These are phyloP conservation scores for Penicillium aurantiogriseum DNA, from an alignment of 2,329 filamentous ascomycete species.

Conservation along the genomic window DNA sequence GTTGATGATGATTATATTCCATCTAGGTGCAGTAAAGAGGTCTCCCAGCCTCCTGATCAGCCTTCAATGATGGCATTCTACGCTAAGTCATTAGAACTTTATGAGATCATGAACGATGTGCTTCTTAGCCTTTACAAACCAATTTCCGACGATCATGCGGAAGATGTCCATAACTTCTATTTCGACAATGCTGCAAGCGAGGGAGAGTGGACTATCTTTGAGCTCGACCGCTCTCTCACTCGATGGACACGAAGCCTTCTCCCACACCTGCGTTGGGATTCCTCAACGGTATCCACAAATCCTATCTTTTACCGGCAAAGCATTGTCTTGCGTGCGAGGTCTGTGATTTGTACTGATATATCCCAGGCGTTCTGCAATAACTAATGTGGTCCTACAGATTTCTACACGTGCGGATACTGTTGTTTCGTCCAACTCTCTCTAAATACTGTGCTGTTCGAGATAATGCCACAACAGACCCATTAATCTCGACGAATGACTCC, in stretches of 20 bases:
- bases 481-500: constrained; percentile 26
- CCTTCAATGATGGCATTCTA: constrained; percentile 36
- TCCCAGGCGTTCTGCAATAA: not conserved
- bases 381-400: constrained; percentile 21
- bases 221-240: constrained; percentile 33
- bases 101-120: constrained; percentile 38
- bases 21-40: constrained; percentile 12
- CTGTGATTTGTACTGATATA: not conserved
- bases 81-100: constrained; percentile 33
- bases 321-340: constrained; percentile 36
- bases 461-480: constrained; percentile 13
- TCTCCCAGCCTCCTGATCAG: constrained; percentile 20
- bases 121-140: constrained; percentile 33
- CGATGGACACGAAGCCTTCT: constrained; percentile 34
- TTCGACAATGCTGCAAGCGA: constrained; percentile 25
- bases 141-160: constrained; percentile 22
- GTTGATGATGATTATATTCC: constrained; percentile 36
- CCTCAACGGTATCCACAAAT: constrained; percentile 8
- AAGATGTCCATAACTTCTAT: constrained; percentile 31
- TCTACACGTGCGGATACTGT: constrained; percentile 35
- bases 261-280: constrained; percentile 23
- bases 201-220: constrained; percentile 33
- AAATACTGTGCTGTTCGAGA: constrained; percentile 34
- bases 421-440: constrained; percentile 34
- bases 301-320: constrained; percentile 33